Evolutionary conservation across 1,139 yeast genomes (phyloP), one percentile per base, ranked within the genome.

Genomic region (Yamadazyma aaseri): DNA sequence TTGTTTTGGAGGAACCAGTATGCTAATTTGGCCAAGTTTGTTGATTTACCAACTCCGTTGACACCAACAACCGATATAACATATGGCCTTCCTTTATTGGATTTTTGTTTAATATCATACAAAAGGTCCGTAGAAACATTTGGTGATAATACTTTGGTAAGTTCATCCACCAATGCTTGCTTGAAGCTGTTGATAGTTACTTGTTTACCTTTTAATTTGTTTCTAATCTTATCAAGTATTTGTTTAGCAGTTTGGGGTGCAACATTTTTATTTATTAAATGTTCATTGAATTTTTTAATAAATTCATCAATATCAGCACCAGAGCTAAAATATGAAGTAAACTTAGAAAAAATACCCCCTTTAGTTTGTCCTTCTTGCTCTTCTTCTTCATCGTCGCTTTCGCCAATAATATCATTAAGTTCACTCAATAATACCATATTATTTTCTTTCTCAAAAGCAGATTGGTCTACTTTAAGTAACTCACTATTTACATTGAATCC

Each of bases 51-150:
- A 22, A 92, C 98, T 29, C 98, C 98, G 56, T 92, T 92, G 17
- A 92, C 98, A 21, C 98, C 98, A 20, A 92, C 98, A 13, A 92
- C 94, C 0, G 97, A 89, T 39, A 92, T 87, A 11, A 92, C 97
- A 49, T 87, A 92, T 1, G 98, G 97, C 22, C 73, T 61, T 2
- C 56, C 51, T n/a, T 56, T 49, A 10, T 58, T 54, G 22, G 68
- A 61, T 28, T 64, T 61, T 16, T 44, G 26, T 53, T 85, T 85
- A 38, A 92, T 86, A 50, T 89, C 96, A 46, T 86, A 86, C 20
- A 92, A 68, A 40, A 92, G 65, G 53, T 92, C 96, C 1, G 92
- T 80, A 1, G 97, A 87, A 1, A 94, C 87, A 44, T 90, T 86
- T 9, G 98, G 98, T 0, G 98, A 90, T 43, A 92, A 67, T 30